A percentile compares a stretch with the other conserved stretches of the same genome.
These are phyloP conservation scores for Penicillium argentinense DNA, from an alignment of 495 filamentous ascomycete genomes.

Conservation along the genomic window DNA sequence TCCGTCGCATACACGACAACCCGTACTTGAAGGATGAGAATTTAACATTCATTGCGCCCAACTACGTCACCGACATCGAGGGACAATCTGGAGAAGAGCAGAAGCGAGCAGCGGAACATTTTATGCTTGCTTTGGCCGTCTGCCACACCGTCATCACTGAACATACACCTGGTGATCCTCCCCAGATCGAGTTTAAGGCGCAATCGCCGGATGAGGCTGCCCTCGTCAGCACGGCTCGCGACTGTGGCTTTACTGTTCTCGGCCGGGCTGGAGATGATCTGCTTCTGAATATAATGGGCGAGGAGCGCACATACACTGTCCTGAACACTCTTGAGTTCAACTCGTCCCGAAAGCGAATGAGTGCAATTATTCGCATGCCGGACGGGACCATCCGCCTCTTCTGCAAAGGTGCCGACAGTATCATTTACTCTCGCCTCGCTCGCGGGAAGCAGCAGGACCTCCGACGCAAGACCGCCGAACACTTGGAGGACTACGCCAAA, in stretches of 20 bases:
- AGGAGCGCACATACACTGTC: conserved; percentile 79
- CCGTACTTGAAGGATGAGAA: conserved; percentile 89
- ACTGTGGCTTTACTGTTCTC: conserved; percentile 94
- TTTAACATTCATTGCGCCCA: conserved; percentile 87
- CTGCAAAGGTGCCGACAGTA: conserved; percentile 97
- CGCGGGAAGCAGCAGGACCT: conserved; percentile 84
- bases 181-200: conserved; percentile 91
- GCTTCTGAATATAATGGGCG: conserved; percentile 80
- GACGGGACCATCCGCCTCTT: conserved; percentile 88
- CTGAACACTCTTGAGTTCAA: conserved; percentile 98
- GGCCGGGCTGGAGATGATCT: conserved; percentile 77
- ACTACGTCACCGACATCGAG: conserved; percentile 77
- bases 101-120: conserved; percentile 72
- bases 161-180: conserved; percentile 80
- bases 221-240: conserved; percentile 88
- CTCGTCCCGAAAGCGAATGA: conserved; percentile 96
- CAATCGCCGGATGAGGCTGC: conserved; percentile 98
- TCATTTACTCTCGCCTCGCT: conserved; percentile 92
- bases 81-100: conserved; percentile 79
- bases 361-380: conserved; percentile 94
- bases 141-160: conserved; percentile 98
- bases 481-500: conserved; percentile 93
- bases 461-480: conserved; percentile 79
- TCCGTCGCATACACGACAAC: conserved; percentile 81
- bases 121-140: conserved; percentile 93